Base-by-base conservation (phyloP, 2,329 filamentous ascomycete genomes). In the Cordyceps javanica region DNA sequence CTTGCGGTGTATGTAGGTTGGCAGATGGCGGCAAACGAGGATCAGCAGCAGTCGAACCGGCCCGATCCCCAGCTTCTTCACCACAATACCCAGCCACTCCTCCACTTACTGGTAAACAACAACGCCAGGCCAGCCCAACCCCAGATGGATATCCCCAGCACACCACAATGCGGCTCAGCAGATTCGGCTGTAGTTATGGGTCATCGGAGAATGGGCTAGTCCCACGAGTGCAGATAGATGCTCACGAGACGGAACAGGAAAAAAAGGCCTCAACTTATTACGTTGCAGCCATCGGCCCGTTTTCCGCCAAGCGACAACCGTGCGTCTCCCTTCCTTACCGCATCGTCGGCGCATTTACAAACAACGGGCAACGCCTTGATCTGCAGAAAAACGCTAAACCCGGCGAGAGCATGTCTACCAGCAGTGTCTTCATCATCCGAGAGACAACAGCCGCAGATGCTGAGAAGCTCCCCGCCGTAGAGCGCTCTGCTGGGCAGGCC, bases 401-500 rank as follows among this genome's bases (percentile, higher is more conserved):
- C 6, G 25, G 10, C 25, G 25, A 30, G 16, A 9, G 30, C 16
- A 41, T 39, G 41, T 25, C n/a, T 25, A 41, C 39, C n/a, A n/a
- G 14, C 11, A 14, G 32, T 34, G 42, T 48, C 19, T 50, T 57
- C 8, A 46, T 50, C 9, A 57, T 59, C 42, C 38, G 60, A 28
- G 46, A 39, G 23, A 55, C 60, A n/a, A 52, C 39, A 3, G 28
- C 44, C 36, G 45, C 44, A 3, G 57, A 59, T 28, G 55, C 51
- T 8, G 54, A 44, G 11, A 53, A 53, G n/a, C 55, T 62, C 5
- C 55, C 44, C 23, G 56, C 42, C 19, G 21, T 62, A 2, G 61
- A 59, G 28, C 54, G 38, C 25, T 62, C 57, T 10, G 60, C 60
- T 25, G 59, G 51, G 2, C 41, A 59, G 44, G 41, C 59, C 11